Base-by-base conservation (phyloP, 305 asterid genomes). In the Plantago coronopus region DNA sequence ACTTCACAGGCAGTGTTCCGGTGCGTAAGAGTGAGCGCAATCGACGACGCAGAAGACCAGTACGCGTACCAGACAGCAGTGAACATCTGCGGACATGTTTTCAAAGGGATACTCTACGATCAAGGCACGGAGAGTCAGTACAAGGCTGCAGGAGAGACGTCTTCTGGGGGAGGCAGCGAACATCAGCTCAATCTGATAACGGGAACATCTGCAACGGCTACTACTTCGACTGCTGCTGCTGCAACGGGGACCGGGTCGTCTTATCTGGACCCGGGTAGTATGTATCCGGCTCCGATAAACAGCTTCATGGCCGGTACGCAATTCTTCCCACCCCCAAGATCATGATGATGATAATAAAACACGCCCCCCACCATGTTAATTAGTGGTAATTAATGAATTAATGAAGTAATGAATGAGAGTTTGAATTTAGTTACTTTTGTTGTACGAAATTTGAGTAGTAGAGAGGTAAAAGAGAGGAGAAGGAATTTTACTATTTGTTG, bases 21-120 rank as follows among this genome's bases (percentile, higher is more conserved):
- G 37, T 88, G 97, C 75, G 97, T 88, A 0, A 75, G 87, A 54
- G 95, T 91, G 74, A 88, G 91, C 76, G 77, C 97, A 54, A 55
- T 76, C 0, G 91, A 86, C 23, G 91, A 84, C 1, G 78, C 76
- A 0, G 95, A 84, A 12, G 98, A 83, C 13, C 88, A 84, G 34
- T 83, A 69, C 38, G 98, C 95, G 0, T 91, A 91, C 48, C 95
- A 91, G 48, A 82, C 98, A 4, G 90, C 95, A n/a, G 96, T 91
- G 2, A 91, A 81, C 79, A 83, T 88, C 0, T 81, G 83, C 2
- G 98, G 98, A 7, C 98, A 88, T 45, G 84, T 91, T 0, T 91
- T 91, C 74, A 91, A 88, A 23, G 98, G 98, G n/a, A 79, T 88
- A 37, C 77, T 91, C 3, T 88, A 86, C 64, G 95, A 91, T 79